Percentiles rank a stretch among this genome's conserved stretches.
These are phyloP conservation scores for Populus hybrid DNA, from an alignment of 441 rosid species.

Conservation along the genomic window DNA sequence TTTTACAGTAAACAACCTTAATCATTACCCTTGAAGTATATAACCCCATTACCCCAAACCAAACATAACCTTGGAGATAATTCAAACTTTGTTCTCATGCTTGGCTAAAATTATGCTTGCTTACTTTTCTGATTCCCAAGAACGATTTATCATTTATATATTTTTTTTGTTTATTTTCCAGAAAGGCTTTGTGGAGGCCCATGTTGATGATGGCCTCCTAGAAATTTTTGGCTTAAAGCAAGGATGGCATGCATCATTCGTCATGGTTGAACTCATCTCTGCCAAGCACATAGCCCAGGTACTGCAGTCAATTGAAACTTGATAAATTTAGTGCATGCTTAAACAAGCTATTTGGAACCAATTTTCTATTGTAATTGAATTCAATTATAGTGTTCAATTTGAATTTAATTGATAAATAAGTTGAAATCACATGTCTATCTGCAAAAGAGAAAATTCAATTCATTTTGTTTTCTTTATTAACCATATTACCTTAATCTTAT, in stretches of 20 bases:
- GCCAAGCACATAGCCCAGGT: constrained; percentile 99
- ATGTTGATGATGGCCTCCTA: constrained; percentile 85
- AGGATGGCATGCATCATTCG: constrained; percentile 99
- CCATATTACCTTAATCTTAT: not conserved
- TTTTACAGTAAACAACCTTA: not conserved
- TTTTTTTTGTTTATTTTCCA: constrained; percentile 22
- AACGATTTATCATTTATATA: not conserved
- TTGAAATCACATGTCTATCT: not conserved
- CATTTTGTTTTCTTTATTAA: not conserved
- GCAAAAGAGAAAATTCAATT: not conserved
- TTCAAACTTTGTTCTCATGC: constrained; percentile 2
- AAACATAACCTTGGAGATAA: not conserved
- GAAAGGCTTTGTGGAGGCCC: constrained; percentile 95
- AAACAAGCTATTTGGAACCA: not conserved
- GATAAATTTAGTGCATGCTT: not conserved
- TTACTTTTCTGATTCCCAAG: constrained; percentile 9
- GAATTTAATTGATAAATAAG: not conserved
- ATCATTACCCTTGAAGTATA: not conserved
- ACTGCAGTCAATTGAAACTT: constrained; percentile 11
- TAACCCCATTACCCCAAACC: not conserved
- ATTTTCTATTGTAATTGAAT: too few species aligned
- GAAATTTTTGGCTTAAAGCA: constrained; percentile 96
- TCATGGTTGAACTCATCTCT: constrained; percentile 96
- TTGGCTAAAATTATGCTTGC: not conserved
- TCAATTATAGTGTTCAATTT: not conserved